Evolutionary conservation across 306 rosid genomes (phyloP).

Genomic region (Carpinus viminea): DNA sequence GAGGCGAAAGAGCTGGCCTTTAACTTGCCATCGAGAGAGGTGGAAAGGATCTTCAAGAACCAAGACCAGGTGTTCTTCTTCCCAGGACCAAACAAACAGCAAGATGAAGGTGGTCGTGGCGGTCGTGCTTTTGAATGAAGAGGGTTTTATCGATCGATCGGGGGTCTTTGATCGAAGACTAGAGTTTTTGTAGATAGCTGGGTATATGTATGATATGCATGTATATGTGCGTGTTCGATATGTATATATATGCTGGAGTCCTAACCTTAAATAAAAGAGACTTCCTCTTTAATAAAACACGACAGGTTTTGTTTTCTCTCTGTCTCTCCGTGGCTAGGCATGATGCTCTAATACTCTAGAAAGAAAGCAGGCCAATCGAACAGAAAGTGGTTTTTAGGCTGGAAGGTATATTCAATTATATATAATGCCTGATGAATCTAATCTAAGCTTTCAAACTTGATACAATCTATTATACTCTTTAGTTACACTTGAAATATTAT

Average conservation of each 20-base stretch:
- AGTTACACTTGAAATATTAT: too few relatives aligned
- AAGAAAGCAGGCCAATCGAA: too few relatives aligned
- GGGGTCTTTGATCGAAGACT: too few relatives aligned
- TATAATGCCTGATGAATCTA: too few relatives aligned
- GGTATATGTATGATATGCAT: neutral
- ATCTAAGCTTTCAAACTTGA: too few relatives aligned
- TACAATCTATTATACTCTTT: too few relatives aligned
- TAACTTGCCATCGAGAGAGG: constrained; percentile 39
- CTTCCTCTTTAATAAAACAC: neutral
- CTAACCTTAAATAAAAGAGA: neutral
- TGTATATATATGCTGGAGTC: neutral
- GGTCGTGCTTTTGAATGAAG: constrained; percentile 32
- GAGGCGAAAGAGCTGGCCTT: constrained; percentile 55
- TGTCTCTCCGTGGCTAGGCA: neutral
- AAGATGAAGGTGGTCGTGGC: constrained; percentile 27
- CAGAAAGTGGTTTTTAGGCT: too few relatives aligned
- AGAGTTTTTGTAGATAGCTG: neutral
- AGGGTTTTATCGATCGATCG: too few relatives aligned
- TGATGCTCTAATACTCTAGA: too few relatives aligned
- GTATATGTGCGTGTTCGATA: too few relatives aligned
- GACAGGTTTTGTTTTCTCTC: too few relatives aligned
- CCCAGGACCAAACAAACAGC: constrained; percentile 36
- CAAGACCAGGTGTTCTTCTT: constrained; percentile 46
- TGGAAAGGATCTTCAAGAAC: constrained; percentile 45
- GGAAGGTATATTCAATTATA: too few relatives aligned